Evolutionary conservation across 192 early-diverging fungal genomes (phyloP).

Genomic region (Coemansia sp.): DNA sequence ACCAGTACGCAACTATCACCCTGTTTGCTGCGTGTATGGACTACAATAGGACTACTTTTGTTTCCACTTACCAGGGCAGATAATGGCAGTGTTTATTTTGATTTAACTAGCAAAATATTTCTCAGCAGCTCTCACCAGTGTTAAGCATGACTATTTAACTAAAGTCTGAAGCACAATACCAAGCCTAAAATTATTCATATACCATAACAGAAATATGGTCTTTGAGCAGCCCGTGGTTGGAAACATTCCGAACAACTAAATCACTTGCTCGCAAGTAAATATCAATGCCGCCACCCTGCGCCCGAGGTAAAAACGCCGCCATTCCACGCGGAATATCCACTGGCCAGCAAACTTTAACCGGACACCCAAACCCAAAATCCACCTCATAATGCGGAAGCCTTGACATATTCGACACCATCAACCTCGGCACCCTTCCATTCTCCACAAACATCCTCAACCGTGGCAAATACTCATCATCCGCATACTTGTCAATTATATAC

Average conservation of each 20-base stretch:
- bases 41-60: too few species aligned
- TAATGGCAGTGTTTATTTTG: too few species aligned
- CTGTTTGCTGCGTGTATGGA: too few species aligned
- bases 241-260: background rate
- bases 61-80: too few species aligned
- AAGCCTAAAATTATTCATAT: background rate
- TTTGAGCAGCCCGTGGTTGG: constrained; percentile 5
- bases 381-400: constrained; percentile 14
- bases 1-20: too few species aligned
- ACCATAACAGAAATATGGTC: constrained; percentile 9
- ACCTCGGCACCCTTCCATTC: background rate
- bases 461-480: background rate
- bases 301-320: constrained; percentile 7
- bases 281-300: constrained; percentile 20
- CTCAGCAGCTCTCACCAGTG: too few species aligned
- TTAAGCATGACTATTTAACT: too few species aligned
- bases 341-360: constrained; percentile 15
- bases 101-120: too few species aligned
- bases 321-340: constrained; percentile 1
- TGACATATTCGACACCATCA: constrained; percentile 21
- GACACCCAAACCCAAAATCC: constrained; percentile 25
- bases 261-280: background rate
- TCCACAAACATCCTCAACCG: constrained; percentile 7
- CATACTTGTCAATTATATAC: constrained; percentile 7
- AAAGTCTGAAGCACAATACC: too few species aligned